Evolutionary conservation across 1,284 basidiomycete species (phyloP), one percentile per base, ranked within the genome.

Genomic region (Volvariella surrecta): DNA sequence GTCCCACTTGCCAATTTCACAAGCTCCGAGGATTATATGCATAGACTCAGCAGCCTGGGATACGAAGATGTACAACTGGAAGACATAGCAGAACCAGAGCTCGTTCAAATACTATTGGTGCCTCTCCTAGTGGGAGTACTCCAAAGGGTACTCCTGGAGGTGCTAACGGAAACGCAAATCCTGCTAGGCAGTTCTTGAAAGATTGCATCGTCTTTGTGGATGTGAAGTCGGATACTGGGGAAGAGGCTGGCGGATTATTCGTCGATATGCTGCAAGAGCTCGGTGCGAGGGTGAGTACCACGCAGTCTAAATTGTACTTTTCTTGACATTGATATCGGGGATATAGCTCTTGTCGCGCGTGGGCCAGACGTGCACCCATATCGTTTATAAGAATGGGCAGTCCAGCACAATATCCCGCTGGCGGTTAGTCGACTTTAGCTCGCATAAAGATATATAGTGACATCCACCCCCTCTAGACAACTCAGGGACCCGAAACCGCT

Each of bases 171-270:
- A 11, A 53, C 34, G 34, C 34, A 15, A 7, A 46, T 30, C 47
- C 56, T 32, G 60, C 66, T 7, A 45, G 71, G 46, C 66, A 67
- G 42, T 67, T 83, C 20, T 62, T 95, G 50, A 80, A 82, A 45
- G 78, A 81, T 9, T 94, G 92, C 42, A 75, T 78, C 1, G 83
- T 93, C 3, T 95, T 89, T 54, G 90, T 96, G 37, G 93, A 96
- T 57, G 89, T 96, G 16, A 69, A 79, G 51, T 92, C 87, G 2
- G 83, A 85, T 28, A 84, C 90, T 48, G 90, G 92, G 1, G 86
- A 90, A 42, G 87, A 94, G 55, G 86, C 87, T 0, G 81, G 86
- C 0, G 72, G 73, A n/a, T 62, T 92, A 47, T 95, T 94, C 57
- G 74, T 81, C 3, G 87, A 93, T 43, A 92, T 95, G 81, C 60